Percentiles rank a stretch among this genome's conserved stretches.
These are phyloP conservation scores for Tolypocladium tundrense DNA, from an alignment of 2,329 filamentous ascomycete species.

Conservation along the genomic window DNA sequence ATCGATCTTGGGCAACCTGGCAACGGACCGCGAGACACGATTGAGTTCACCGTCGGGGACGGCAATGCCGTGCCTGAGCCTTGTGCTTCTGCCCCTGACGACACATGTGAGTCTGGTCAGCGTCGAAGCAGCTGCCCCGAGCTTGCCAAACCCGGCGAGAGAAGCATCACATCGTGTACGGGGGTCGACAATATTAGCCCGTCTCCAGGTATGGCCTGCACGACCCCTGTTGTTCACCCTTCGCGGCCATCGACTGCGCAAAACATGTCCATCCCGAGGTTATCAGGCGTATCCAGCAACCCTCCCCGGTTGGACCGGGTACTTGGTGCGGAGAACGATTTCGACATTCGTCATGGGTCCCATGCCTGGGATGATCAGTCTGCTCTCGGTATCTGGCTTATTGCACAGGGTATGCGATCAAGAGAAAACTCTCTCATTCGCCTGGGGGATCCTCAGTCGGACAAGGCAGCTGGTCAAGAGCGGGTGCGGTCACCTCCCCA, in stretches of 20 bases:
- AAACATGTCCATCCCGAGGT: background rate
- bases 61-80: background rate
- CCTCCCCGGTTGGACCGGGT: slow-evolving; percentile 6
- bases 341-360: slow-evolving; percentile 17
- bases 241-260: background rate
- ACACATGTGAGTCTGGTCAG: background rate
- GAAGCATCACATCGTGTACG: background rate
- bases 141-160: background rate
- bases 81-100: background rate
- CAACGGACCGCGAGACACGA: slow-evolving; percentile 36
- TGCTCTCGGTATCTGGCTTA: slow-evolving; percentile 26
- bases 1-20: slow-evolving; percentile 19
- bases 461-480: background rate
- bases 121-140: background rate
- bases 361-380: slow-evolving; percentile 22
- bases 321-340: slow-evolving; percentile 14
- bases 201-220: background rate
- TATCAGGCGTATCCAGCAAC: slow-evolving; percentile 2
- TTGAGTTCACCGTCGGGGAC: slow-evolving; percentile 29
- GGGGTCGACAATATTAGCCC: background rate
- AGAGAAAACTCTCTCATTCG: slow-evolving; percentile 13
- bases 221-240: background rate
- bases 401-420: slow-evolving; percentile 20
- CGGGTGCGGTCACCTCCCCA: background rate
- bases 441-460: slow-evolving; percentile 6